Evolutionary conservation across 148 eudicot species (phyloP).

Genomic region (Silene uniflora): DNA sequence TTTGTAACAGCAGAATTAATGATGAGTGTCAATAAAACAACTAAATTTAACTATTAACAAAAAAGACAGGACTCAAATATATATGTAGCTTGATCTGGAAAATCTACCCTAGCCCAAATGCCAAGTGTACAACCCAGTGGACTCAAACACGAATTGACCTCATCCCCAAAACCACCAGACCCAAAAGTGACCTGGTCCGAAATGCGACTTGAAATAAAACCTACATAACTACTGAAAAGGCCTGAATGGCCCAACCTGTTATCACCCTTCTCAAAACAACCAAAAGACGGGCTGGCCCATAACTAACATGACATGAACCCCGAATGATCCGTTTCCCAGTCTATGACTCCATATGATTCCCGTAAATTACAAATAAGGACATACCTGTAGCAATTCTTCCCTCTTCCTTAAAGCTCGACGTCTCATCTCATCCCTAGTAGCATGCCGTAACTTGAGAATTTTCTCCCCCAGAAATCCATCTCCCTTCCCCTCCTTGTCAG

Average conservation of each 20-base stretch:
- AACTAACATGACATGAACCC: too few species aligned
- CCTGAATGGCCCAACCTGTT: too few species aligned
- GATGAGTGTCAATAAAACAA: not conserved
- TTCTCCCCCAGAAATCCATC: slow-evolving; percentile 80
- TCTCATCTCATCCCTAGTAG: slow-evolving; percentile 94
- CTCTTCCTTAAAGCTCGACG: slow-evolving; percentile 85
- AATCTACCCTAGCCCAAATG: too few species aligned
- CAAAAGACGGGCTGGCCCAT: too few species aligned
- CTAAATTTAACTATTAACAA: not conserved
- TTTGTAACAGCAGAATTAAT: not conserved
- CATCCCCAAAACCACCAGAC: not conserved
- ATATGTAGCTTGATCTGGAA: too few species aligned
- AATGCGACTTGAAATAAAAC: too few species aligned
- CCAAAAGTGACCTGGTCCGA: not conserved
- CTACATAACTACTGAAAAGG: too few species aligned
- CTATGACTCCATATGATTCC: not conserved
- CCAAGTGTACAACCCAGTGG: too few species aligned
- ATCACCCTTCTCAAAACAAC: too few species aligned
- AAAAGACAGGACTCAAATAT: not conserved
- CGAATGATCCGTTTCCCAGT: too few species aligned
- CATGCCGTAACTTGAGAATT: slow-evolving; percentile 70
- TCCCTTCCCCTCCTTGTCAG: slow-evolving; percentile 87
- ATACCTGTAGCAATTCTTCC: slow-evolving; percentile 82
- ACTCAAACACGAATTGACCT: too few species aligned
- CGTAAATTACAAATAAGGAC: slow-evolving; percentile 1